These are phyloP conservation scores for Parathielavia appendiculata DNA, from an alignment of 495 filamentous ascomycete genomes.

Conservation along the genomic window DNA sequence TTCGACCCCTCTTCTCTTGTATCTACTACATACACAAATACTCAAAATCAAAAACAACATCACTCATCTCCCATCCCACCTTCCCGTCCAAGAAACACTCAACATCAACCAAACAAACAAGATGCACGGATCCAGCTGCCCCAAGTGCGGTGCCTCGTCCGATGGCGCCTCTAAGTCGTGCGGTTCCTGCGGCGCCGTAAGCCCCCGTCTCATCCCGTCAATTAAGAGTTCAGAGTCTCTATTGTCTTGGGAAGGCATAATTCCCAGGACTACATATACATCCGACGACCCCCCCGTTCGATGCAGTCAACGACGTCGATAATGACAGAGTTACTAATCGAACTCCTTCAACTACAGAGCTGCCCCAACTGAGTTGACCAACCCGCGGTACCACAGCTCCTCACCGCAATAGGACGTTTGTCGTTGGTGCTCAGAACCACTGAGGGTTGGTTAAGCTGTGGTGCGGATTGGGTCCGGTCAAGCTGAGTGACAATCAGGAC, in stretches of 20 bases:
- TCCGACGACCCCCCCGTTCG: too few relatives aligned
- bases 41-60: background rate
- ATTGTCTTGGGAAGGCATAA: background rate
- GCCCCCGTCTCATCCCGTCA: conserved; percentile 13
- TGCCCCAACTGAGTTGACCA: conserved; percentile 25
- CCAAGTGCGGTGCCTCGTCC: conserved; percentile 45
- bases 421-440: background rate
- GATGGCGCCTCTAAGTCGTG: conserved; percentile 42
- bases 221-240: too few relatives aligned
- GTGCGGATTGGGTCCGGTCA: too few relatives aligned
- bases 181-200: conserved; percentile 46
- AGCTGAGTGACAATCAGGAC: too few relatives aligned
- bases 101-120: conserved; percentile 19
- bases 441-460: too few relatives aligned
- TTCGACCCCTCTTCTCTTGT: background rate
- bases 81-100: too few relatives aligned
- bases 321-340: too few relatives aligned
- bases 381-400: background rate
- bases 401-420: too few relatives aligned
- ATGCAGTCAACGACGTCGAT: too few relatives aligned
- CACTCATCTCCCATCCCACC: too few relatives aligned
- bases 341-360: conserved; percentile 15
- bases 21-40: background rate
- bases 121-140: conserved; percentile 45
- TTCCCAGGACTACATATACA: background rate